Evolutionary conservation across 108 stramenopile genomes (phyloP).

Genomic region (Nitzschia inconspicua): DNA sequence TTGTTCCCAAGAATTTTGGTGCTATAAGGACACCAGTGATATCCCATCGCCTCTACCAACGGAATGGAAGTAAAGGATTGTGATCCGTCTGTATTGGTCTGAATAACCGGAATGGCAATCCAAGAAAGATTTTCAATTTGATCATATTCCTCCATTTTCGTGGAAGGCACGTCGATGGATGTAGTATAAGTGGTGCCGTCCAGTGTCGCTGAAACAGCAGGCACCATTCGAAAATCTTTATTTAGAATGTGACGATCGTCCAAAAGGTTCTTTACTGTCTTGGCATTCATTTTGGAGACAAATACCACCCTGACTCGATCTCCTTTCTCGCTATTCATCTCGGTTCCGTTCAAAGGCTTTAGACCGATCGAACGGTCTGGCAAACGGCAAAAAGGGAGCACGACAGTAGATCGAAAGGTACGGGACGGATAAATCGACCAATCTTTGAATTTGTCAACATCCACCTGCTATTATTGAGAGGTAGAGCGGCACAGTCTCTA

Average conservation of each 20-base stretch:
- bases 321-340: neutral
- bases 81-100: neutral
- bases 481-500: too few relatives aligned
- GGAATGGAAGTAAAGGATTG: neutral
- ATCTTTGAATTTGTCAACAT: too few relatives aligned
- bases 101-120: constrained; percentile 20
- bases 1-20: constrained; percentile 29
- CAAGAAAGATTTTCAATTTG: neutral
- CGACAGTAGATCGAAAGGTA: too few relatives aligned
- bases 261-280: constrained; percentile 41
- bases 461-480: too few relatives aligned
- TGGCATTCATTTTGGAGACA: constrained; percentile 46
- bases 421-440: too few relatives aligned
- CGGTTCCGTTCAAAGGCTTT: too few relatives aligned
- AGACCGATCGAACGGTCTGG: too few relatives aligned
- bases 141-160: neutral
- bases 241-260: constrained; percentile 40
- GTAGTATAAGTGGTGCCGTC: neutral
- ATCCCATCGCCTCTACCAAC: constrained; percentile 16
- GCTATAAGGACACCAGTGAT: constrained; percentile 40
- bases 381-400: too few relatives aligned
- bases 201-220: constrained; percentile 2
- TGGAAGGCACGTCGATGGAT: constrained; percentile 3
- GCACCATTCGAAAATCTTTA: constrained; percentile 69
- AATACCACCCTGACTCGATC: constrained; percentile 24